phyloP scores from a whole-genome alignment of 169 alveolate genomes.

The Cryptosporidium sp. region DNA sequence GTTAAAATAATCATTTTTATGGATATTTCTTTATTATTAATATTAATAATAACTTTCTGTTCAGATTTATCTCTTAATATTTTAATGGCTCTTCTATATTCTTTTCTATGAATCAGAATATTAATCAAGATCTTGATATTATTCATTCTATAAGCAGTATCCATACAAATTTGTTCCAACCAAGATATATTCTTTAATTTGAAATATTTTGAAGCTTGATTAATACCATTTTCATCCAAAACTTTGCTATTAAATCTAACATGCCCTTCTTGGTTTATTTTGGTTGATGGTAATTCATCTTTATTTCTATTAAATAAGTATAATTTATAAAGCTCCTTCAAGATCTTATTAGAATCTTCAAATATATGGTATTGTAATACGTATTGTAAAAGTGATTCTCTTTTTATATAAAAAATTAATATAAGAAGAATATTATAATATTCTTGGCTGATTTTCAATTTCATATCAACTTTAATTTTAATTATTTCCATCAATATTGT shows the following conservation, averaged over 20 bases:
- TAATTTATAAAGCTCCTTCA: slow-evolving; percentile 8
- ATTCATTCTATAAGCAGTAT: slow-evolving; percentile 31
- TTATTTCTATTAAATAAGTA: slow-evolving; percentile 15
- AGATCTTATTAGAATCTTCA: slow-evolving; percentile 21
- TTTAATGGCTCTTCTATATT: slow-evolving; percentile 48
- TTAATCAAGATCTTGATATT: slow-evolving; percentile 16
- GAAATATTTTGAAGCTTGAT: neutral
- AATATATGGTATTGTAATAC: slow-evolving; percentile 54
- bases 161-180: slow-evolving; percentile 63
- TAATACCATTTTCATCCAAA: neutral
- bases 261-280: neutral
- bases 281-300: neutral
- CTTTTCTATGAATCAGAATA: slow-evolving; percentile 22
- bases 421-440: slow-evolving; percentile 17
- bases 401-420: neutral
- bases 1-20: slow-evolving; percentile 27
- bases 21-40: neutral
- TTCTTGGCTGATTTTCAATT: neutral
- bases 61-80: slow-evolving; percentile 13
- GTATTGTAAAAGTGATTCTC: slow-evolving; percentile 22
- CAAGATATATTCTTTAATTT: slow-evolving; percentile 15
- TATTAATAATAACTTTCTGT: neutral
- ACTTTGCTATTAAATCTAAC: neutral
- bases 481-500: slow-evolving; percentile 32
- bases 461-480: slow-evolving; percentile 21